Percentiles rank a stretch among this genome's conserved stretches.
Conservation (phyloP, 2,329 filamentous ascomycete species). For the Nemania sp. region DNA sequence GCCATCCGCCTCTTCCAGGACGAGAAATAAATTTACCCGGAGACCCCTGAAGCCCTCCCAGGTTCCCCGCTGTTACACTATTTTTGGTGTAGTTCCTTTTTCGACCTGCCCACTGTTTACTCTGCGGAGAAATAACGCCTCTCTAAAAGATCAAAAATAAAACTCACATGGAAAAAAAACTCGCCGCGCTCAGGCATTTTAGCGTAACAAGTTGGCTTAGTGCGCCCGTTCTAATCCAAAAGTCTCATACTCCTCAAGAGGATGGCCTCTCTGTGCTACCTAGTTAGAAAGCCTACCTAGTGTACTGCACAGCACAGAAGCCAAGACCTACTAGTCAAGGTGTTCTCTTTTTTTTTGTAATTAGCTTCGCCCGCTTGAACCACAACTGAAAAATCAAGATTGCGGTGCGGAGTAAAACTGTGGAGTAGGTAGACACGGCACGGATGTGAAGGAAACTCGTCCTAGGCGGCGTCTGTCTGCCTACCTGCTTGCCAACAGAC, state of each 20-base stretch:
- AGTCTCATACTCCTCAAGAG: constrained; percentile 4
- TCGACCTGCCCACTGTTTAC: neutral
- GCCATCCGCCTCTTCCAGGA: constrained; percentile 9
- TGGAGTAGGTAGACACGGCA: constrained; percentile 30
- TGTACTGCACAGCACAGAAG: constrained; percentile 1
- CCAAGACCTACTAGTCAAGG: constrained; percentile 1
- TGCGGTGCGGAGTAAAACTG: constrained; percentile 29
- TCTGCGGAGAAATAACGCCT: constrained; percentile 21
- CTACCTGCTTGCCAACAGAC: constrained; percentile 3
- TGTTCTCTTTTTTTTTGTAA: constrained; percentile 11
- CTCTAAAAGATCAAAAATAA: neutral
- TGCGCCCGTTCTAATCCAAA: constrained; percentile 2
- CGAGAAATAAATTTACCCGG: constrained; percentile 25
- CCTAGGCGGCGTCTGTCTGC: constrained; percentile 5
- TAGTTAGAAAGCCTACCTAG: too few species aligned
- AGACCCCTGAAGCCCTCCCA: constrained; percentile 17
- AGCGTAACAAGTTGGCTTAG: constrained; percentile 11
- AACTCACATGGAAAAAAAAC: too few species aligned
- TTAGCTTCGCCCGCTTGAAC: constrained; percentile 12
- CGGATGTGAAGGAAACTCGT: constrained; percentile 25
- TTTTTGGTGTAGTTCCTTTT: neutral
- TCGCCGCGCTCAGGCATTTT: constrained; percentile 18
- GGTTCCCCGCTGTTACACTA: constrained; percentile 14
- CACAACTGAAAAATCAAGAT: constrained; percentile 20
- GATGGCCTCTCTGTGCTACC: too few species aligned